Evolutionary conservation across 2,329 filamentous ascomycete species (phyloP), one percentile per base, ranked within the genome.

Genomic region (Ophiosphaerella korrae): DNA sequence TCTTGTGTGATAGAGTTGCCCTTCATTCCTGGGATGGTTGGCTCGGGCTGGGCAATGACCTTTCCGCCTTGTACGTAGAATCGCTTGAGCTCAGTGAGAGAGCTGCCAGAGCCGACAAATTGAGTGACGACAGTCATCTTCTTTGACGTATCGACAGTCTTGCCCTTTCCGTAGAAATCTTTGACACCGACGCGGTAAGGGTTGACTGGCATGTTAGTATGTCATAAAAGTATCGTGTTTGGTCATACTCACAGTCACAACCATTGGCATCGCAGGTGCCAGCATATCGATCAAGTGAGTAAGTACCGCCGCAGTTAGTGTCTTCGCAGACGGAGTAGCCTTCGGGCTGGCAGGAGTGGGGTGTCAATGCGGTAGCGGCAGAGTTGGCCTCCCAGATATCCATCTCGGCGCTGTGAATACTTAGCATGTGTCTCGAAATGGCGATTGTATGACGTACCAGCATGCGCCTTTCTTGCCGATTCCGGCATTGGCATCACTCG

Each of bases 221-320:
- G 29, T 33, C 14, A 9, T 33, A n/a, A 1, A 2, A 41, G 9
- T 21, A 23, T n/a, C 7, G 21, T 6, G 24, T 14, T 21, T 24
- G 18, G 32, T 5, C 6, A 37, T 7, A 18, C 42, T 26, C 36
- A 45, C 42, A 88, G 69, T 88, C 86, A 64, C 86, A 88, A 35
- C 86, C 86, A 60, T 87, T 84, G 47, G 83, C 81, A 62, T 88
- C 86, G 66, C 86, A 88, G 50, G 80, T 75, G 35, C 85, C 84
- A 13, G 68, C 77, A 63, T 88, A 87, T 48, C 85, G 82, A 57
- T 79, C 73, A 26, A 86, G 48, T 75, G 76, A 57, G 70, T 73
- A 70, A 78, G 81, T 47, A 72, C 78, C 67, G 8, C 70, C 70
- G 40, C 70, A 73, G 1, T 31, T 35, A 12, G 44, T 77, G 33